phyloP scores from a whole-genome alignment of 345 rosid genomes.

The Gossypioides kirkii region DNA sequence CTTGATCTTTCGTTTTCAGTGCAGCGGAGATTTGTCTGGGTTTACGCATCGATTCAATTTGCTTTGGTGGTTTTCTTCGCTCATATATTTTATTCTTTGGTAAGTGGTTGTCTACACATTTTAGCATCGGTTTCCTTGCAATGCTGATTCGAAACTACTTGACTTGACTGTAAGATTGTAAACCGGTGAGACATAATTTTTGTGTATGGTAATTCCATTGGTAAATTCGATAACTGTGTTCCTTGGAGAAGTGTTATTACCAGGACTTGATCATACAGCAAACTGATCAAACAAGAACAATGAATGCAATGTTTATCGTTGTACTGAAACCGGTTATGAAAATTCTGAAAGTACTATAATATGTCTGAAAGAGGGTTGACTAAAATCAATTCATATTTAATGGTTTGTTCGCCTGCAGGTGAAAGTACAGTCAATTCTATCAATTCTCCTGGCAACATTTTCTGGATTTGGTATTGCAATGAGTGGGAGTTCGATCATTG shows the following conservation, averaged over 20 bases:
- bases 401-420: slow-evolving; percentile 36
- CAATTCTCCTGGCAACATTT: slow-evolving; percentile 73
- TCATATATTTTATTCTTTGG: slow-evolving; percentile 79
- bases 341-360: not conserved
- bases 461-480: slow-evolving; percentile 80
- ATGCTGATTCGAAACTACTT: not conserved
- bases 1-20: slow-evolving; percentile 42
- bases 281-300: not conserved
- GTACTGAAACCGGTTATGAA: not conserved
- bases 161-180: not conserved
- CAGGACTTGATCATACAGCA: not conserved
- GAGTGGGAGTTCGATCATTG: slow-evolving; percentile 69
- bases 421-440: slow-evolving; percentile 61
- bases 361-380: not conserved
- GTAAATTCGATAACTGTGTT: not conserved
- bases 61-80: slow-evolving; percentile 85
- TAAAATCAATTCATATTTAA: not conserved
- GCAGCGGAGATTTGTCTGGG: slow-evolving; percentile 80
- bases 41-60: slow-evolving; percentile 74
- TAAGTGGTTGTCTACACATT: slow-evolving; percentile 30
- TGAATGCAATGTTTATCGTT: not conserved
- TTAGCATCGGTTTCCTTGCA: not conserved
- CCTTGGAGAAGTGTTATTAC: too few relatives aligned
- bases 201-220: not conserved
- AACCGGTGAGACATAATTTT: not conserved